Percentiles rank a stretch among this genome's conserved stretches.
These are phyloP conservation scores for Botrytis fabae DNA, from an alignment of 2,329 filamentous ascomycete species.

Conservation along the genomic window DNA sequence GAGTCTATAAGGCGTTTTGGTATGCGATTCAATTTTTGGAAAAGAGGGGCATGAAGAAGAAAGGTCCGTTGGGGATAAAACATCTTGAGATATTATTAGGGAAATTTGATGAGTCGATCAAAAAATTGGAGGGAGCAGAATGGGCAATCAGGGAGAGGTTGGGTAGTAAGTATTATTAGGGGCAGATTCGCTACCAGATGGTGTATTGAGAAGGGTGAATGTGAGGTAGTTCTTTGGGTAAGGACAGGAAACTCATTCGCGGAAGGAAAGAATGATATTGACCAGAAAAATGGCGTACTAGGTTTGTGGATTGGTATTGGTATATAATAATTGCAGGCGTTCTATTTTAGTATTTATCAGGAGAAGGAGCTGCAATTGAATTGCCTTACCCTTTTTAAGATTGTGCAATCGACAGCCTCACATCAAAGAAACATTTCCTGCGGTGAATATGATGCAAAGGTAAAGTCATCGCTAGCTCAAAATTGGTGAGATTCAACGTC, in stretches of 20 bases:
- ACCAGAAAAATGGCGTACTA: not conserved
- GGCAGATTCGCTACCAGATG: fast-evolving
- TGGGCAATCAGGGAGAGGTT: not conserved
- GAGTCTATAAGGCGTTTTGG: not conserved
- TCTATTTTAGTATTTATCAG: not conserved
- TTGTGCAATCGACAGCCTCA: not conserved
- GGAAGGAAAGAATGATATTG: not conserved
- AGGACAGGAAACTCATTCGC: not conserved
- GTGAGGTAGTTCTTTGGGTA: not conserved
- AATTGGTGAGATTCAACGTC: not conserved
- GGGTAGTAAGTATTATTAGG: not conserved
- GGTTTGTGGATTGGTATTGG: not conserved
- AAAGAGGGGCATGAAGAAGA: not conserved
- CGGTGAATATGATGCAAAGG: not conserved
- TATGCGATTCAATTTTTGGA: not conserved
- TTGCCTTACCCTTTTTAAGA: not conserved
- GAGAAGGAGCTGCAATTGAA: not conserved
- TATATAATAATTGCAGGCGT: not conserved
- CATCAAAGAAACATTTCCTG: not conserved
- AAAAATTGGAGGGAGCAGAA: not conserved
- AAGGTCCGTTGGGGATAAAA: not conserved
- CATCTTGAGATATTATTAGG: not conserved
- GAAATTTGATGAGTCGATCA: not conserved
- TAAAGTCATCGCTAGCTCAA: not conserved
- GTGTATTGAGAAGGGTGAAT: not conserved